phyloP scores from a whole-genome alignment of 2,329 filamentous ascomycete genomes.

The Teratosphaeria gauchensis region DNA sequence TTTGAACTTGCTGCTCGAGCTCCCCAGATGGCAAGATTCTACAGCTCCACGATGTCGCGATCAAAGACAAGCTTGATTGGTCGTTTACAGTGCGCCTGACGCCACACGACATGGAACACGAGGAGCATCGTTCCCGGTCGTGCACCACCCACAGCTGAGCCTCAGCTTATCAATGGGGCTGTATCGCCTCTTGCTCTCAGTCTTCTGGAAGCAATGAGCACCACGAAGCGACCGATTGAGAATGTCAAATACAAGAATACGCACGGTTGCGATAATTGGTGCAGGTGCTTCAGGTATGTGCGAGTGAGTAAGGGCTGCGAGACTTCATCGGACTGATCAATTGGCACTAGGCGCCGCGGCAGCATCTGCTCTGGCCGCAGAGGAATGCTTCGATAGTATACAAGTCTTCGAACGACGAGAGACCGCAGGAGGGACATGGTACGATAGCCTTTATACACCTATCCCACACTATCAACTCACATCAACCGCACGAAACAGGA shows the following conservation, averaged over 20 bases:
- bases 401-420: slow-evolving; percentile 26
- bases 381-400: slow-evolving; percentile 23
- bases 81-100: neutral
- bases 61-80: neutral
- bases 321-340: neutral
- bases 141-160: neutral
- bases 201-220: neutral
- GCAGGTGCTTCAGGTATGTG: neutral
- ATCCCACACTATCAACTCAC: too few species aligned
- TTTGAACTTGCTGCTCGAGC: too few species aligned
- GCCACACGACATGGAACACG: neutral
- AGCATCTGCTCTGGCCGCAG: slow-evolving; percentile 18
- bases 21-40: neutral
- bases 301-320: neutral
- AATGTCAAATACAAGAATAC: neutral
- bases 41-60: neutral
- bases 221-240: neutral
- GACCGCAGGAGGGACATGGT: slow-evolving; percentile 26
- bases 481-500: slow-evolving; percentile 11
- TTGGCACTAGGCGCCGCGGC: slow-evolving; percentile 13
- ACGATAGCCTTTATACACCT: neutral
- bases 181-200: neutral
- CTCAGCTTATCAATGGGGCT: neutral
- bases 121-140: neutral
- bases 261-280: neutral